Evolutionary conservation across 2,329 filamentous ascomycete genomes (phyloP), one percentile per base, ranked within the genome.

Genomic region (Sclerotinia borealis): DNA sequence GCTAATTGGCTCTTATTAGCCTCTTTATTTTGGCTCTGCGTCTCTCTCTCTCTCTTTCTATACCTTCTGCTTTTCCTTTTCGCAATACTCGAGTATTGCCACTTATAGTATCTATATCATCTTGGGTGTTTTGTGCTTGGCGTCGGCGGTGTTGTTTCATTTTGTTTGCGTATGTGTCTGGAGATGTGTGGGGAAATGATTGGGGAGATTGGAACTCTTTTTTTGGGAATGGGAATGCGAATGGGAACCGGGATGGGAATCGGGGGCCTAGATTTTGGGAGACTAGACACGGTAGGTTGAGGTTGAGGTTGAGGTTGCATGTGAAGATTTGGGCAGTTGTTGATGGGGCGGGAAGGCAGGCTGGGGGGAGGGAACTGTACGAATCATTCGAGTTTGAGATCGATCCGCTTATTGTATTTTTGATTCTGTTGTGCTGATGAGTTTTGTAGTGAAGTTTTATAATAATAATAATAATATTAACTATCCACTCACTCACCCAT

Each of bases 21-120:
- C 67, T 83, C 15, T 84, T 85, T 77, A 86, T 85, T 73, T 85
- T 85, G 69, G 83, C 83, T 0, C 76, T 86, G 15, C 82, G 81
- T 48, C 77, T 85, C 54, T 85, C 83, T 0, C 76, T 86, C 15
- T 82, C 81, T 48, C 77, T 85, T 54, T 85, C 83, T 73, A 79
- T 83, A 2, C 84, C 83, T 10, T 80, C 83, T 0, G 82, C 78
- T 1, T 84, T 86, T 74, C 74, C 78, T 1, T 84, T 86, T 74
- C 74, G 77, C 56, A 85, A 85, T 71, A 86, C n/a, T n/a, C n/a
- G n/a, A n/a, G n/a, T n/a, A n/a, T n/a, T n/a, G n/a, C 86, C 72
- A 77, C 77, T 31, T 85, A 79, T 74, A 80, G 79, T 65, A 75
- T 81, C 13, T 82, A 81, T 71, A 78, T 82, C 51, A 73, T 81